Base-by-base conservation (phyloP, 371 early-diverging fungal genomes). In the Syncephalastrum contaminatum region DNA sequence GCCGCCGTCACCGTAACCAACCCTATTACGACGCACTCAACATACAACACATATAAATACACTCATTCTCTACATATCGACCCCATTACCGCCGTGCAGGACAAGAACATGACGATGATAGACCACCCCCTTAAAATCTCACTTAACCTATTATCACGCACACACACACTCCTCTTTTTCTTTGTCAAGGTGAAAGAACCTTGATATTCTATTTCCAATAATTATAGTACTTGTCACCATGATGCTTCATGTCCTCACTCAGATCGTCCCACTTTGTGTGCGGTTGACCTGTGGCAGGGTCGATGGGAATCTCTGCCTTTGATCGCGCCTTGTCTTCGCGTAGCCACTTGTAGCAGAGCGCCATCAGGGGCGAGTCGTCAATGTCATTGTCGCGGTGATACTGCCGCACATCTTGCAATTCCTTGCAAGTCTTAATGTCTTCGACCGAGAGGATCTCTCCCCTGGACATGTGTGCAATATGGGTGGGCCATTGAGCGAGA, bases 211-310 rank as follows among this genome's bases (percentile, higher is more conserved):
- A 58, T 39, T 73, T 72, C 72, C 75, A 75, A 43, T 75, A 70
- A 42, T 73, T 71, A 51, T 66, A 74, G 57, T 82, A 90, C 59
- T 85, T 85, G 63, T 90, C 90, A 8, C 88, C 88, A 53, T 83
- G 68, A 13, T 58, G 58, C 46, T 82, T 83, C 84, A 87, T 84
- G 64, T 91, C 83, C n/a, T 88, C 88, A 15, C 75, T 79, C 54
- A 90, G 61, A 16, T 82, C 81, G 59, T 88, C 88, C 92, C 90
- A 92, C 59, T 71, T 74, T 4, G 88, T 83, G 45, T 72, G 72
- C 14, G 79, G 77, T 46, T 60, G 67, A 19, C 75, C 80, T 16
- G 74, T 71, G 5, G 40, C 54, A 27, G 71, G 60, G 39, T 76
- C 73, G 21, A 72, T 41, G 30, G 45, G 36, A 16, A 51, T 51